A percentile compares a stretch with the other conserved stretches of the same genome.
phyloP scores from a whole-genome alignment of 2,329 filamentous ascomycete species.

The Geoglossum cookeanum region DNA sequence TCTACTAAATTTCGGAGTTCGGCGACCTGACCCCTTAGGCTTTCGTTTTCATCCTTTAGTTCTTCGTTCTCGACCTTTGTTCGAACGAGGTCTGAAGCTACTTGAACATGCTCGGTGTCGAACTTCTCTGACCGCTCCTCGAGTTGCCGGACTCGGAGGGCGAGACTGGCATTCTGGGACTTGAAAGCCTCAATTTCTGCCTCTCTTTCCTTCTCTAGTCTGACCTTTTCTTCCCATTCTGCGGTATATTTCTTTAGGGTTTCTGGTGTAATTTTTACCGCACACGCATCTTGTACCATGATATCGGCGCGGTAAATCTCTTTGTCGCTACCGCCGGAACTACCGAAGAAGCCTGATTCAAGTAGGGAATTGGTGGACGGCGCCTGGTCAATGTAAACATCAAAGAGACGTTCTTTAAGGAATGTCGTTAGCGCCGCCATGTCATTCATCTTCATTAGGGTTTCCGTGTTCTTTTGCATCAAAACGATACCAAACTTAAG shows the following conservation, averaged over 20 bases:
- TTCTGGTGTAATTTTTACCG: slow-evolving; percentile 67
- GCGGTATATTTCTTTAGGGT: slow-evolving; percentile 59
- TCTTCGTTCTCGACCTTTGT: slow-evolving; percentile 89
- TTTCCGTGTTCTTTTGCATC: slow-evolving; percentile 80
- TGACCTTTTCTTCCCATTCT: slow-evolving; percentile 87
- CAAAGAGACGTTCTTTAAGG: slow-evolving; percentile 84
- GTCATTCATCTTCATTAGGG: slow-evolving; percentile 67
- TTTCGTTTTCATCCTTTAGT: slow-evolving; percentile 76
- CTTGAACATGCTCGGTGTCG: slow-evolving; percentile 74
- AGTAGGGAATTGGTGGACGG: slow-evolving; percentile 85
- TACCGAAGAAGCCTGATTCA: slow-evolving; percentile 94
- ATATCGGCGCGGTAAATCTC: slow-evolving; percentile 91
- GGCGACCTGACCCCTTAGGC: slow-evolving; percentile 61
- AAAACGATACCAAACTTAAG: slow-evolving; percentile 86
- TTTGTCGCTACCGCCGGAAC: slow-evolving; percentile 73
- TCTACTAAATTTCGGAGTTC: slow-evolving; percentile 78
- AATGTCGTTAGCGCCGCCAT: slow-evolving; percentile 80
- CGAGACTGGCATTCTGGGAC: slow-evolving; percentile 43
- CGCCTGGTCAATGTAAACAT: slow-evolving; percentile 88
- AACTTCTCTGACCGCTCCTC: slow-evolving; percentile 78
- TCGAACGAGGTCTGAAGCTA: slow-evolving; percentile 79
- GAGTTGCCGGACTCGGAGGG: slow-evolving; percentile 60
- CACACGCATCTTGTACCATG: slow-evolving; percentile 80
- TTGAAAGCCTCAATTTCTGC: slow-evolving; percentile 59
- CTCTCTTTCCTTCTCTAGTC: slow-evolving; percentile 64